These are phyloP conservation scores for Penicillium verhagenii DNA, from an alignment of 495 filamentous ascomycete species.

Conservation along the genomic window DNA sequence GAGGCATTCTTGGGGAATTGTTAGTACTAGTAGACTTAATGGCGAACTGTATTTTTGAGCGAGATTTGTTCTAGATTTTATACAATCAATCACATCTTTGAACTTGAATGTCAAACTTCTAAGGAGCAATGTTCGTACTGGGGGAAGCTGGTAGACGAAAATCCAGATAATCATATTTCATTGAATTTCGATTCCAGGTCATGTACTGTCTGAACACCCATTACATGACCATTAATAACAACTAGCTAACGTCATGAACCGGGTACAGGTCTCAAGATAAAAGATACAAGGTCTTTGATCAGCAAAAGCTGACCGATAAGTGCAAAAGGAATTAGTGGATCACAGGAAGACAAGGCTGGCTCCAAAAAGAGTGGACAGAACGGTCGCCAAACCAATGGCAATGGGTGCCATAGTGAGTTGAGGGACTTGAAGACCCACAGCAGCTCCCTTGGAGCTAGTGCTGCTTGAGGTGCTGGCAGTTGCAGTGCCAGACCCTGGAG, in stretches of 20 bases:
- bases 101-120: too few relatives aligned
- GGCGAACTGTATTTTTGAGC: too few relatives aligned
- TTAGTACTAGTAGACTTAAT: too few relatives aligned
- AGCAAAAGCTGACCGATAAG: too few relatives aligned
- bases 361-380: slow-evolving; percentile 62
- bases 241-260: not conserved
- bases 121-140: too few relatives aligned
- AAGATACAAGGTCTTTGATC: not conserved
- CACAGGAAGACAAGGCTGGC: slow-evolving; percentile 53
- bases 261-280: not conserved
- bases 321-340: not conserved
- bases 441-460: slow-evolving; percentile 41
- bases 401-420: slow-evolving; percentile 54
- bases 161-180: slow-evolving; percentile 1
- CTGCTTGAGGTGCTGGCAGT: slow-evolving; percentile 26
- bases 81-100: too few relatives aligned
- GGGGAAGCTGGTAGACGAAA: too few relatives aligned
- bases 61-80: too few relatives aligned
- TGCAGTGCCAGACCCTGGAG: slow-evolving; percentile 58
- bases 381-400: slow-evolving; percentile 51
- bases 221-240: slow-evolving; percentile 11
- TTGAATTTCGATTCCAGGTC: slow-evolving; percentile 33
- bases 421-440: slow-evolving; percentile 42
- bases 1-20: too few relatives aligned
- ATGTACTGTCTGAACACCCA: slow-evolving; percentile 30